Evolutionary conservation across 2,329 filamentous ascomycete genomes (phyloP).

Genomic region (Sclerotinia minor): DNA sequence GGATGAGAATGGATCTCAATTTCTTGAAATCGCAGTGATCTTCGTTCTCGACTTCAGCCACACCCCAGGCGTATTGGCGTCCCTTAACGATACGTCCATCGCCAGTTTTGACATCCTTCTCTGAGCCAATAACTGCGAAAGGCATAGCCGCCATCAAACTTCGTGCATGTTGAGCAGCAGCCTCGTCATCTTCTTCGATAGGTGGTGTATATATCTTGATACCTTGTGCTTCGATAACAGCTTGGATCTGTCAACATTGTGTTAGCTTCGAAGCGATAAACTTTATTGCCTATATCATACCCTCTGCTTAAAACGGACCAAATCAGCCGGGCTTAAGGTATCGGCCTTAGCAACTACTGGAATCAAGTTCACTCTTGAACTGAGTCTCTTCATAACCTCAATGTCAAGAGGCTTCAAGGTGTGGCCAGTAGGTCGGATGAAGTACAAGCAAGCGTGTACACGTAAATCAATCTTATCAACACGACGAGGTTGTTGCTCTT

Average conservation of each 20-base stretch:
- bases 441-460: constrained; percentile 98
- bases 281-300: constrained; percentile 54
- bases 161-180: constrained; percentile 90
- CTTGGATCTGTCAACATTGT: constrained; percentile 66
- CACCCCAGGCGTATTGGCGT: constrained; percentile 98
- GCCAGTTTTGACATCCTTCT: constrained; percentile 97
- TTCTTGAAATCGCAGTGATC: constrained; percentile 99
- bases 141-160: constrained; percentile 96
- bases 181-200: constrained; percentile 96
- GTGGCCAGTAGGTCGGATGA: constrained; percentile 97
- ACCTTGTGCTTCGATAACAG: constrained; percentile 94
- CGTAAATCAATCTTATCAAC: constrained; percentile 99
- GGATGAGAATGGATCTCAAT: constrained; percentile 96
- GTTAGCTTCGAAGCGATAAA: constrained; percentile 37
- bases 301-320: constrained; percentile 92
- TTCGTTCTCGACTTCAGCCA: constrained; percentile 99
- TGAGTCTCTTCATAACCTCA: constrained; percentile 99
- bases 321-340: constrained; percentile 88
- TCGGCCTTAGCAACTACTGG: constrained; percentile 98
- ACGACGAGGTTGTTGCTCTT: constrained; percentile 98
- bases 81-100: constrained; percentile 98
- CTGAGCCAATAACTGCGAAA: constrained; percentile 96
- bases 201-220: constrained; percentile 99
- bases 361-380: constrained; percentile 96
- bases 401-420: constrained; percentile 98